A percentile compares a stretch with the other conserved stretches of the same genome.
phyloP scores from a whole-genome alignment of 1,284 basidiomycete genomes.

The Sparassis latifolia region DNA sequence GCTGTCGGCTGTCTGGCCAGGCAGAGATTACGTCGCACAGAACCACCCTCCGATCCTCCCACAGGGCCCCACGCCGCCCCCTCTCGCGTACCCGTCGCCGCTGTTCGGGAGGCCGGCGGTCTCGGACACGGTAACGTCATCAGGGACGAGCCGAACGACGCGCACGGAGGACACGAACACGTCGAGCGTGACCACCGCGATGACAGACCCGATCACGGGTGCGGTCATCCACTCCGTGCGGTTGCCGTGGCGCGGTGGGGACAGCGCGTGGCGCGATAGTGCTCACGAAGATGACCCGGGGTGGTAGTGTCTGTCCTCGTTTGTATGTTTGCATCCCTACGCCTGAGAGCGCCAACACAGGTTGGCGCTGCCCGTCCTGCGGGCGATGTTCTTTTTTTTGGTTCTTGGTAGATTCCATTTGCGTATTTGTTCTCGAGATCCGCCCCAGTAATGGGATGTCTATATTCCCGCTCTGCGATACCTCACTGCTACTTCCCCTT shows the following conservation, averaged over 20 bases:
- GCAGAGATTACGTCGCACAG: conserved; percentile 9
- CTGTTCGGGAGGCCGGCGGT: conserved; percentile 4
- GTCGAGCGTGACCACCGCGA: conserved; percentile 28
- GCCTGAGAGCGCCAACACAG: too few species aligned
- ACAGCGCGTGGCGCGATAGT: not conserved
- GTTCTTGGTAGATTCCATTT: too few species aligned
- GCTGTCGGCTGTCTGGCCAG: conserved; percentile 25
- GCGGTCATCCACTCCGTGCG: conserved; percentile 25
- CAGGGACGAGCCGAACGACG: conserved; percentile 16
- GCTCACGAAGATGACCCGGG: too few species aligned
- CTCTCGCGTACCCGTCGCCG: conserved; percentile 8
- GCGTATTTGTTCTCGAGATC: too few species aligned
- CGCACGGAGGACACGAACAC: conserved; percentile 20
- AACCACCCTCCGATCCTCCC: not conserved
- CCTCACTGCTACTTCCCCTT: too few species aligned
- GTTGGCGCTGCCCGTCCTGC: too few species aligned
- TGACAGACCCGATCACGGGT: conserved; percentile 30
- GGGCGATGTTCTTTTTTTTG: too few species aligned
- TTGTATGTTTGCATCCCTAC: too few species aligned
- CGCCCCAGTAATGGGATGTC: too few species aligned
- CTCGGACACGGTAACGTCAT: conserved; percentile 23
- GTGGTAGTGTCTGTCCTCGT: too few species aligned
- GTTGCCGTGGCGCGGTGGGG: conserved; percentile 20
- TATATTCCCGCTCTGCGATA: too few species aligned
- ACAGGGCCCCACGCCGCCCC: conserved; percentile 6